These are phyloP conservation scores for Cystobasidium slooffiae DNA, from an alignment of 1,284 basidiomycete species.

Conservation along the genomic window DNA sequence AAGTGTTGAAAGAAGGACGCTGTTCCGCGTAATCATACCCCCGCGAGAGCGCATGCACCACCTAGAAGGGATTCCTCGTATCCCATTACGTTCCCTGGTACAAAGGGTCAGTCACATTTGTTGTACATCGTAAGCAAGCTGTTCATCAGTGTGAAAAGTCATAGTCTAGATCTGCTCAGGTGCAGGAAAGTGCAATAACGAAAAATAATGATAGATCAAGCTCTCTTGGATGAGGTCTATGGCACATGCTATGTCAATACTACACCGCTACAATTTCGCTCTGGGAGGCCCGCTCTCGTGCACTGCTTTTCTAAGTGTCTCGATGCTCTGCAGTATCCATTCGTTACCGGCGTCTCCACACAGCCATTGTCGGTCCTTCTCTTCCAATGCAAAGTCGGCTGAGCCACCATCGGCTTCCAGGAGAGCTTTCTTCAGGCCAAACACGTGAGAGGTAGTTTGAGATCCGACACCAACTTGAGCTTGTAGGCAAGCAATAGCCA, in stretches of 20 bases:
- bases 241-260: background rate
- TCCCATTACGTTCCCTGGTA: background rate
- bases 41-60: slow-evolving; percentile 3
- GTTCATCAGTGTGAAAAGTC: background rate
- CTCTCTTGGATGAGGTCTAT: too few relatives aligned
- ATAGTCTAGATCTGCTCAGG: background rate
- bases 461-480: slow-evolving; percentile 73
- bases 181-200: too few relatives aligned
- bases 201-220: too few relatives aligned
- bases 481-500: slow-evolving; percentile 87
- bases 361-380: slow-evolving; percentile 75
- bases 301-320: slow-evolving; percentile 75
- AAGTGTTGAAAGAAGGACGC: background rate
- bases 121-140: background rate
- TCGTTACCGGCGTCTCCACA: slow-evolving; percentile 84
- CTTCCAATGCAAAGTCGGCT: slow-evolving; percentile 57
- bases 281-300: background rate
- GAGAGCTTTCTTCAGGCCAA: slow-evolving; percentile 82
- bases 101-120: background rate
- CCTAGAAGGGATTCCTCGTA: background rate
- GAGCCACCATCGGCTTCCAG: slow-evolving; percentile 48
- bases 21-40: background rate
- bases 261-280: slow-evolving; percentile 7
- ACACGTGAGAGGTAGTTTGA: slow-evolving; percentile 88
- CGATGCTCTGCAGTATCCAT: slow-evolving; percentile 88